These are phyloP conservation scores for Kregervanrija delftensis DNA, from an alignment of 805 yeast genomes.

Conservation along the genomic window DNA sequence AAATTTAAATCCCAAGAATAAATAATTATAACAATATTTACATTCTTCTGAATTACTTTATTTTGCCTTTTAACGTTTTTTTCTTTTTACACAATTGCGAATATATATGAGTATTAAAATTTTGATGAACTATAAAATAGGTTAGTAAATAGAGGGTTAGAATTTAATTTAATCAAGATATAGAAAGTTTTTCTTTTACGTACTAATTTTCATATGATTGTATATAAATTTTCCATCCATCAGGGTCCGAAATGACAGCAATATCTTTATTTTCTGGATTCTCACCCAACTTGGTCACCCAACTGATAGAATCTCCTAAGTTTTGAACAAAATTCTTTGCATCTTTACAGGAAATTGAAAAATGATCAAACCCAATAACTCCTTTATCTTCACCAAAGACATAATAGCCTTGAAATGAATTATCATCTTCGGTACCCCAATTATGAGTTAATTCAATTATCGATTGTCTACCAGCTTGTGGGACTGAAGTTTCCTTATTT, in stretches of 20 bases:
- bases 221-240: slow-evolving; percentile 80
- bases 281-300: slow-evolving; percentile 48
- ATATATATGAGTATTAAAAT: no score
- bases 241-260: slow-evolving; percentile 84
- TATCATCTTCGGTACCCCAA: slow-evolving; percentile 88
- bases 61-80: no score
- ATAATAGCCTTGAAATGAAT: slow-evolving; percentile 66
- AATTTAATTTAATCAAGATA: not conserved
- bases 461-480: slow-evolving; percentile 49
- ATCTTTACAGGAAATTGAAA: slow-evolving; percentile 64
- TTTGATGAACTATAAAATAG: no score
- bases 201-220: slow-evolving; percentile 22
- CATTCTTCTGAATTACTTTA: not conserved
- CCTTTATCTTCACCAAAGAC: slow-evolving; percentile 57
- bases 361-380: slow-evolving; percentile 82
- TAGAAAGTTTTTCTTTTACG: slow-evolving; percentile 7
- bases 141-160: no score
- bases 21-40: no score
- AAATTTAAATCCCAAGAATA: slow-evolving; percentile 37
- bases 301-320: slow-evolving; percentile 41
- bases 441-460: slow-evolving; percentile 88
- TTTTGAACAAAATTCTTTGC: slow-evolving; percentile 51
- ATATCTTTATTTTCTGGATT: slow-evolving; percentile 49
- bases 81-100: no score
- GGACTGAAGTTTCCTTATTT: slow-evolving; percentile 28